Evolutionary conservation across 1,284 basidiomycete genomes (phyloP), one percentile per base, ranked within the genome.

Genomic region (Microbotryomycetes sp.): DNA sequence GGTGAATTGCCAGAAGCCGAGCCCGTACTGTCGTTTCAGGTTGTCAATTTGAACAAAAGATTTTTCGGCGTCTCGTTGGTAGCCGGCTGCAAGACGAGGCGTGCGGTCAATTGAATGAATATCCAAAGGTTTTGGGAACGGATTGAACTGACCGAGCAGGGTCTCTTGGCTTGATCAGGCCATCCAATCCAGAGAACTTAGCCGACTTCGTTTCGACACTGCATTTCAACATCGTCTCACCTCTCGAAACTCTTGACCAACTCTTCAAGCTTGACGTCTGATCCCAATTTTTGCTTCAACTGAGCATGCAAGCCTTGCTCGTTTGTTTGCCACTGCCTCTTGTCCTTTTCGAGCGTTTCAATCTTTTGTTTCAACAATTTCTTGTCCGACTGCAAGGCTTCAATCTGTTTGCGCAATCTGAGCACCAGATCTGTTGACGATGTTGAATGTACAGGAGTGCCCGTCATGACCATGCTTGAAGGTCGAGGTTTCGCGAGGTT

Each of bases 61-160:
- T 29, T 52, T 57, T 28, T 69, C 67, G 0, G 55, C 45, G 27
- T 69, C 65, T n/a, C 52, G 27, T 52, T 69, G 67, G 7, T 63
- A 69, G 18, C 67, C 59, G n/a, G 30, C 48, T 41, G 9, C 18
- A 11, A 41, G 35, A 11, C 18, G n/a, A n/a, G n/a, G n/a, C n/a
- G n/a, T n/a, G n/a, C n/a, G n/a, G n/a, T n/a, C n/a, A n/a, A n/a
- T n/a, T n/a, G n/a, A n/a, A n/a, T n/a, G n/a, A n/a, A n/a, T n/a
- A n/a, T n/a, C n/a, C n/a, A n/a, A n/a, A n/a, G n/a, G n/a, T n/a
- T n/a, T n/a, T n/a, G n/a, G n/a, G n/a, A n/a, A n/a, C n/a, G n/a
- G n/a, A n/a, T n/a, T n/a, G n/a, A 18, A 41, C 35, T 41, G 9
- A 41, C 35, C 35, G 7, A 60, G 47, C 47, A 60, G 48, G 18